Evolutionary conservation across 2,329 filamentous ascomycete genomes (phyloP), one percentile per base, ranked within the genome.

Genomic region (Thermomyces lanuginosus): DNA sequence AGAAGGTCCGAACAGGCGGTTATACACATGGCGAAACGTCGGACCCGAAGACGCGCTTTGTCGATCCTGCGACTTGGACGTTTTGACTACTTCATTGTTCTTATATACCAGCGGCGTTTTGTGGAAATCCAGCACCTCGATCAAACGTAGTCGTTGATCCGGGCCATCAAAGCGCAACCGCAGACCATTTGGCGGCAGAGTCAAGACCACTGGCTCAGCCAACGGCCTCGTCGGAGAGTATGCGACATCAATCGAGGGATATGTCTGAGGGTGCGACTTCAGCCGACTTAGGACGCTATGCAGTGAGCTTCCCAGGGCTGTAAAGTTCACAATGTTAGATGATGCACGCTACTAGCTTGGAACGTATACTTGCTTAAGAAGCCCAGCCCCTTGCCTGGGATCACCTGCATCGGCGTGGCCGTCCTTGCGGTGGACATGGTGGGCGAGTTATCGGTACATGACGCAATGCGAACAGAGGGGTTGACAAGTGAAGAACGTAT

Each of bases 91-190:
- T 36, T 91, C 80, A 28, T 74, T 72, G 36, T 70, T 69, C 42
- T 81, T 89, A 56, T 93, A 92, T 10, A 75, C 72, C 35, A 95
- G 70, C 35, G 74, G 69, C 35, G 73, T 82, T 50, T 82, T 89
- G 24, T 76, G 73, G 47, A 98, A 93, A 55, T 95, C 83, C 28
- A 81, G 56, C 5, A 95, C 72, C 52, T 98, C 89, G 40, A 98
- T 81, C 34, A 98, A 59, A 2, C 89, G 78, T 21, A 98, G 60
- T 18, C 86, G 72, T 53, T 98, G 89, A 43, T 95, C 84, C 3
- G 80, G 74, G 0, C 84, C 89, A 47, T 98, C 89, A 46, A 98
- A 98, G 21, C 81, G 81, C 28, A 98, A 59, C 8, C 86, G 77
- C 16, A 98, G 53, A 15, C 89, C 89, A 54, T 95, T 98, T 3